Conservation (phyloP, 805 yeast genomes). For the Myxozyma melibiosi region DNA sequence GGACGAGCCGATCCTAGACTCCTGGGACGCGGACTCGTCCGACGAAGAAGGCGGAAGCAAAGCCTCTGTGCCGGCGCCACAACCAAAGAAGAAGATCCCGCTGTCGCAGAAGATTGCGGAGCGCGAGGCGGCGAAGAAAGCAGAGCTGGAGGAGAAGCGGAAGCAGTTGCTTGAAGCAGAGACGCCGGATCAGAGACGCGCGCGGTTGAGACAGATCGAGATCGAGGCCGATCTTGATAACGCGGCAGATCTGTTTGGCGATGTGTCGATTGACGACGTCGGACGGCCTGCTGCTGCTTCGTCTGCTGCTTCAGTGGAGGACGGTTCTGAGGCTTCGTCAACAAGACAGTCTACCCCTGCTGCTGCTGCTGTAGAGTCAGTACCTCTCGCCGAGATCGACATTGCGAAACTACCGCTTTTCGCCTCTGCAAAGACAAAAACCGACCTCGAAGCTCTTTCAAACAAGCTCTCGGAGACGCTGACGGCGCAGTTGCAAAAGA, state of each 20-base stretch:
- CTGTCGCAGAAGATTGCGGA: constrained; percentile 48
- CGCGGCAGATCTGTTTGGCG: constrained; percentile 90
- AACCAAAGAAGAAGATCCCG: constrained; percentile 17
- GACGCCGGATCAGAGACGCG: constrained; percentile 71
- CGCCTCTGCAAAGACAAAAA: constrained; percentile 73
- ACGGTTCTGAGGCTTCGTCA: constrained; percentile 44
- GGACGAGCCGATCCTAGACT: constrained; percentile 77
- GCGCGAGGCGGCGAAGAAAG: constrained; percentile 49
- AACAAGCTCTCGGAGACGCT: constrained; percentile 51
- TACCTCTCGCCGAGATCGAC: constrained; percentile 4
- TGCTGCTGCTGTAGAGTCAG: not conserved
- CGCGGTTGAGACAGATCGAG: constrained; percentile 76
- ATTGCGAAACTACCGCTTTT: constrained; percentile 56
- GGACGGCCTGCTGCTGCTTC: not conserved
- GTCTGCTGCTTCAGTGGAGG: constrained; percentile 49
- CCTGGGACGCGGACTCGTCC: constrained; percentile 81
- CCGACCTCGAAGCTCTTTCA: constrained; percentile 52
- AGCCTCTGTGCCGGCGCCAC: constrained; percentile 11
- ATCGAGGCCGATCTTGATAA: constrained; percentile 82
- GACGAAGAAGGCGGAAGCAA: constrained; percentile 65
- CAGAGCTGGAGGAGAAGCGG: constrained; percentile 21
- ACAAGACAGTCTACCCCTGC: not conserved
- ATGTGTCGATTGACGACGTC: constrained; percentile 38
- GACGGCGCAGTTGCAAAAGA: constrained; percentile 57
- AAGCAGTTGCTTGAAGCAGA: constrained; percentile 39